Evolutionary conservation across 108 stramenopile species (phyloP), one percentile per base, ranked within the genome.

Genomic region (Parietichytrium sp.): DNA sequence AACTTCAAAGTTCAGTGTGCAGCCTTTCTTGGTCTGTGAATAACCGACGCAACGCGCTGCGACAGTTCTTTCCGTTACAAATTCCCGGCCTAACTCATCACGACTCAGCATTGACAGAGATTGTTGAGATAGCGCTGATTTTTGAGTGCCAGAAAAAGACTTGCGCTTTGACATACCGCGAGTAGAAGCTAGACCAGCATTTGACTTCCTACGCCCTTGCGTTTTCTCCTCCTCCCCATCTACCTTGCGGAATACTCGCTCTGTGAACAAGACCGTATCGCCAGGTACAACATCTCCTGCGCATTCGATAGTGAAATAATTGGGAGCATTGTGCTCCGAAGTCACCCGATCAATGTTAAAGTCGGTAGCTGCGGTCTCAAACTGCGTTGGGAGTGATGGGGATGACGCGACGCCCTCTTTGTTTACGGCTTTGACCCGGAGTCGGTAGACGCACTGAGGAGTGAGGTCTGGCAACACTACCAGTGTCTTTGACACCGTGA

Each of bases 251-350:
- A 72, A 72, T 6, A 72, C 61, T 1, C 61, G 61, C 20, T 72
- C 61, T 6, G 61, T 72, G 1, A 72, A 72, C 15, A 72, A 20
- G 42, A 72, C 45, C 42, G 61, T 72, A 72, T 72, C 61, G 20
- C 61, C 61, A 0, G 61, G 15, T 6, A 72, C 61, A 38, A 72
- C 12, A 20, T 72, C 61, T 6, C 61, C 61, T 6, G 61, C 45
- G 3, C 61, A 72, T 25, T 72, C 61, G 42, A 72, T 72, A 25
- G 33, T 7, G 33, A 72, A 72, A 25, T 23, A 72, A 10, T 38
- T 31, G 13, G 61, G 38, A 16, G 61, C 61, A 3, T 72, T 72
- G 10, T 8, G 15, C 20, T 72, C 20, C 6, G 61, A 16, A 6
- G 61, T n/a, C 33, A 33, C 20, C 23, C 61, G 6, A 10, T 1